Conservation (phyloP, 2,329 filamentous ascomycete genomes). For the Mariannaea elegans region DNA sequence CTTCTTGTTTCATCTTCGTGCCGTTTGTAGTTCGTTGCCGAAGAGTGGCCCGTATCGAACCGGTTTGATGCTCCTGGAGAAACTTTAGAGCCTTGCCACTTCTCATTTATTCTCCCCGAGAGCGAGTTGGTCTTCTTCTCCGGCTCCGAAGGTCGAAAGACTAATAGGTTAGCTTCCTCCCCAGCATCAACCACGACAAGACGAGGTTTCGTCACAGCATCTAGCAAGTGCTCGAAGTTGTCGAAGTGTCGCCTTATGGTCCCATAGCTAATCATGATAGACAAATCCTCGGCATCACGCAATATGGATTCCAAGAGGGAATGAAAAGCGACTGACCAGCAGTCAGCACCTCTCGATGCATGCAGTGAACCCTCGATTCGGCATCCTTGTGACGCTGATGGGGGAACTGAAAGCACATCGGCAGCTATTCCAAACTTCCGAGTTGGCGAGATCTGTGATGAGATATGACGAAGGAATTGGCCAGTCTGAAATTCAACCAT, state of each 20-base stretch:
- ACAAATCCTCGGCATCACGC: slow-evolving; percentile 68
- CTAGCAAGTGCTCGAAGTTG: slow-evolving; percentile 58
- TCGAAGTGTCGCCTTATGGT: slow-evolving; percentile 62
- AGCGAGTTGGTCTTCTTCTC: slow-evolving; percentile 7
- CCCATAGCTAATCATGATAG: slow-evolving; percentile 65
- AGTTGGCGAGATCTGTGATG: slow-evolving; percentile 54
- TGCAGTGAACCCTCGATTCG: slow-evolving; percentile 37
- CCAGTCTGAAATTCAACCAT: slow-evolving; percentile 58
- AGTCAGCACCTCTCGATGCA: slow-evolving; percentile 41
- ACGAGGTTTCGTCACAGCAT: slow-evolving; percentile 60
- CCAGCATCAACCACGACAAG: slow-evolving; percentile 64
- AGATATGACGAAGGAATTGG: slow-evolving; percentile 55
- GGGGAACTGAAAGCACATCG: slow-evolving; percentile 38
- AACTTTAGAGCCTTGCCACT: slow-evolving; percentile 9
- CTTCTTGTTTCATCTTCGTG: slow-evolving; percentile 17
- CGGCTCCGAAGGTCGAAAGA: slow-evolving; percentile 37
- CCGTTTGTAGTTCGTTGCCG: slow-evolving; percentile 2
- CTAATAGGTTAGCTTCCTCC: slow-evolving; percentile 60
- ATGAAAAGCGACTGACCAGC: slow-evolving; percentile 67
- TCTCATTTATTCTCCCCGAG: slow-evolving; percentile 4
- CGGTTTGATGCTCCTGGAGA: not conserved
- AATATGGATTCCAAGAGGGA: slow-evolving; percentile 64
- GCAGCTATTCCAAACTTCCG: slow-evolving; percentile 55
- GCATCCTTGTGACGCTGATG: slow-evolving; percentile 21
- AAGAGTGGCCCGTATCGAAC: not conserved